Conservation (phyloP, 495 filamentous ascomycete species). For the Durotheca rogersii region DNA sequence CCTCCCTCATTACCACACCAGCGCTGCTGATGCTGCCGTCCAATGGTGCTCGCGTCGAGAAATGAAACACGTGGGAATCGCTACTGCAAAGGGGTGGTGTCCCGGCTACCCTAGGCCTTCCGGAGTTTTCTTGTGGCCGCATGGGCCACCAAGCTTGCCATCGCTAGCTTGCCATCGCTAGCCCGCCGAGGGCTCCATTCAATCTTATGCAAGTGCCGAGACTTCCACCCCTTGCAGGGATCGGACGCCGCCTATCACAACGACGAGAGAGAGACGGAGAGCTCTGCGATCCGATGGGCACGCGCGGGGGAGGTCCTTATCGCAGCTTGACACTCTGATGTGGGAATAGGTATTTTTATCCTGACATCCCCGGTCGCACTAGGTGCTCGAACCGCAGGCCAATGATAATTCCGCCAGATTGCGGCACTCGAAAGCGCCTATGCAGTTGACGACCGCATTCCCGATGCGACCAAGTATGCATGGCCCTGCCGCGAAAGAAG, state of each 20-base stretch:
- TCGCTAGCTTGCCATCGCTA: conserved; percentile 11
- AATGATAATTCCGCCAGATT: conserved; percentile 9
- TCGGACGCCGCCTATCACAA: conserved; percentile 10
- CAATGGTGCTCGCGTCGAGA: neutral
- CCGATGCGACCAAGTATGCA: conserved; percentile 13
- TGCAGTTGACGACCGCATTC: conserved; percentile 9
- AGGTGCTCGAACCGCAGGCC: conserved; percentile 2
- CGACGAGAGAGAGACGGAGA: conserved; percentile 10
- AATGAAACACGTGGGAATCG: conserved; percentile 16
- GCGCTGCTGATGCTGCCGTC: no score
- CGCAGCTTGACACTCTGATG: neutral
- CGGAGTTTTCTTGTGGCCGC: conserved; percentile 23
- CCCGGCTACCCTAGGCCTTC: conserved; percentile 7
- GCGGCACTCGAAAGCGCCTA: conserved; percentile 8
- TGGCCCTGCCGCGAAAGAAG: neutral
- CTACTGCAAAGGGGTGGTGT: conserved; percentile 9
- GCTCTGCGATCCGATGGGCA: neutral
- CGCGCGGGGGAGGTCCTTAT: conserved; percentile 2
- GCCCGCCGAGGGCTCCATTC: conserved; percentile 22
- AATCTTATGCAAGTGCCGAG: conserved; percentile 31
- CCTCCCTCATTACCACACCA: no score
- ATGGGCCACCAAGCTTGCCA: conserved; percentile 1
- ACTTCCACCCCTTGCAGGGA: conserved; percentile 15
- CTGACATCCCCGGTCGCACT: neutral
- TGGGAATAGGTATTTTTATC: neutral